These are phyloP conservation scores for Tagetes erecta DNA, from an alignment of 129 eudicot species.

Conservation along the genomic window DNA sequence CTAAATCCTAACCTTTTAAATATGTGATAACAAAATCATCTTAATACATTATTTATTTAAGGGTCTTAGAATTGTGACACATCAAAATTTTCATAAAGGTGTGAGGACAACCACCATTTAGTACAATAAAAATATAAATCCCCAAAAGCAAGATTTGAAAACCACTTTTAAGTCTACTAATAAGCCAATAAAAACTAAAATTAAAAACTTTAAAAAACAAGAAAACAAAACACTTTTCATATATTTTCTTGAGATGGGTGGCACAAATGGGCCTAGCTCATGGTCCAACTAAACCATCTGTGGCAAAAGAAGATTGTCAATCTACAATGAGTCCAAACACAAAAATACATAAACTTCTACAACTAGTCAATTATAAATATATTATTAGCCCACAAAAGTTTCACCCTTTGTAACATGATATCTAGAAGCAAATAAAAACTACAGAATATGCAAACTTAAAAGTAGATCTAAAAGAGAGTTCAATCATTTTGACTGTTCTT, in stretches of 20 bases:
- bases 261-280: conserved; percentile 9
- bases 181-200: conserved; percentile 2
- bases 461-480: conserved; percentile 20
- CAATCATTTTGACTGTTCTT: conserved; percentile 7
- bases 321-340: not conserved
- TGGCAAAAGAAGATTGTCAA: conserved; percentile 13
- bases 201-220: not conserved
- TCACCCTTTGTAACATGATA: conserved; percentile 2
- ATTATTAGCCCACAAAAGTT: conserved; percentile 12
- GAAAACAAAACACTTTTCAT: not conserved
- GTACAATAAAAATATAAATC: conserved; percentile 9
- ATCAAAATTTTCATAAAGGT: conserved; percentile 4
- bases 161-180: conserved; percentile 7
- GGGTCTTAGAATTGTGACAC: not conserved
- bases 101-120: conserved; percentile 12
- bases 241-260: not conserved
- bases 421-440: conserved; percentile 29
- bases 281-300: conserved; percentile 25
- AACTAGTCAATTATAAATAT: conserved; percentile 7
- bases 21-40: not conserved
- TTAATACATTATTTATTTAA: not conserved
- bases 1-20: not conserved
- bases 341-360: conserved; percentile 7
- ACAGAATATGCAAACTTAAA: conserved; percentile 23
- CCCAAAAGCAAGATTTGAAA: conserved; percentile 19